Percentiles rank a stretch among this genome's conserved stretches.
phyloP scores from a whole-genome alignment of 1,284 basidiomycete species.

The Hortiboletus rubellus region DNA sequence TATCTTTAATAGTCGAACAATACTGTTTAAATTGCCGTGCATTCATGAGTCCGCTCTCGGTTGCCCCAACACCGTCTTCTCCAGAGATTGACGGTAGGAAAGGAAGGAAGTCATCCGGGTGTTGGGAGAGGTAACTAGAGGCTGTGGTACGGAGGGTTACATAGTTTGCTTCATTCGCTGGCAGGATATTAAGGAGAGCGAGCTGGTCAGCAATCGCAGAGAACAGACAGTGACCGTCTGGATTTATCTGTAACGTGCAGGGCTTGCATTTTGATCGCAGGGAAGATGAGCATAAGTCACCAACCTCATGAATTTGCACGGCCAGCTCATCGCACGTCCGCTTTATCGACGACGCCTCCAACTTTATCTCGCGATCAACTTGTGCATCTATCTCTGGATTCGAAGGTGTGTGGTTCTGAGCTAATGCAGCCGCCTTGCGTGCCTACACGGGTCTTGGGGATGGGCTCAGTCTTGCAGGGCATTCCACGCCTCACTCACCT shows the following conservation, averaged over 20 bases:
- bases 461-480: neutral
- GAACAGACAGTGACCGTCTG: conserved; percentile 95
- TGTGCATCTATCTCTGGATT: conserved; percentile 68
- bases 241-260: conserved; percentile 64
- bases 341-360: conserved; percentile 73
- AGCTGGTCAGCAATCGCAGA: conserved; percentile 92
- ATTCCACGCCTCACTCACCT: conserved; percentile 48
- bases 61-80: conserved; percentile 73
- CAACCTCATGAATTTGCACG: conserved; percentile 72
- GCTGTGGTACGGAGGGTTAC: conserved; percentile 67
- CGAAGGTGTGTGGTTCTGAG: conserved; percentile 56
- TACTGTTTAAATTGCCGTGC: conserved; percentile 72
- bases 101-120: conserved; percentile 91
- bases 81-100: conserved; percentile 82
- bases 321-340: conserved; percentile 67
- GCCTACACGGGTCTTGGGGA: conserved; percentile 49
- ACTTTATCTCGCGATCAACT: conserved; percentile 65
- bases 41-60: conserved; percentile 73
- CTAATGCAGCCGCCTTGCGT: conserved; percentile 69
- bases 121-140: conserved; percentile 79
- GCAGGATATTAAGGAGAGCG: conserved; percentile 58
- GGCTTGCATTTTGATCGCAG: conserved; percentile 2
- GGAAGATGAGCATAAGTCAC: conserved; percentile 16
- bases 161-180: conserved; percentile 58
- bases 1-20: conserved; percentile 78